Base-by-base conservation (phyloP, 1,284 basidiomycete genomes). In the Trametes sp. region DNA sequence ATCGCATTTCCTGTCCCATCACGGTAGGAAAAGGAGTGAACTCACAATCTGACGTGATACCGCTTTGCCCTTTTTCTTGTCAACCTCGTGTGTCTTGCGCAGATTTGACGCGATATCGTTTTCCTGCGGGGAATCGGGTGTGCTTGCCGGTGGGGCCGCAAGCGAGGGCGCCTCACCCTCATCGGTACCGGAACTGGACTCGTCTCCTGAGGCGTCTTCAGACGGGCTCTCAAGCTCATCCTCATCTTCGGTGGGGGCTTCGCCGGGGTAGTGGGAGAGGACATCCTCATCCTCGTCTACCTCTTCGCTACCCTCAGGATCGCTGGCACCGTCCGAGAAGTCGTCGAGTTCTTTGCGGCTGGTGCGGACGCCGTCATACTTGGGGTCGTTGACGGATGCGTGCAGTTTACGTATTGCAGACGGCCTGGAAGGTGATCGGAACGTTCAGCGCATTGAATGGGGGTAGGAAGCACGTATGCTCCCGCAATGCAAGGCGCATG, bases 41-140 rank as follows among this genome's bases (percentile, higher is more conserved):
- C 89, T 68, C 72, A 93, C 95, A 61, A 94, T 85, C 77, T 98
- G 96, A 66, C 84, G 85, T 57, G 87, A 83, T 63, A 98, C 88
- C 10, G 92, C 93, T 65, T 84, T 85, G 1, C 95, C 96, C 76
- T 98, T 93, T 74, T 80, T 82, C 48, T 82, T 79, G 72, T 92
- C 90, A 57, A 86, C 84, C 61, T 88, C 84, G 65, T 87, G 84
- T 28, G 82, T 86, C 73, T 83, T 82, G 65, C 81, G 84, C 59
- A 92, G 76, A 38, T 81, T 80, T 9, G 81, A 80, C 28, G 85
- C 76, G 60, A 87, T 76, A 68, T 89, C 84, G 21, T n/a, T 73
- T 52, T 61, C 71, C 53, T 65, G 48, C 48, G 62, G 55, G 44
- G 64, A 44, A 52, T 57, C 53, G 36, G 63, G 53, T 19, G 29